Evolutionary conservation across 2,329 filamentous ascomycete species (phyloP).

Genomic region (Elsinoe fawcettii): DNA sequence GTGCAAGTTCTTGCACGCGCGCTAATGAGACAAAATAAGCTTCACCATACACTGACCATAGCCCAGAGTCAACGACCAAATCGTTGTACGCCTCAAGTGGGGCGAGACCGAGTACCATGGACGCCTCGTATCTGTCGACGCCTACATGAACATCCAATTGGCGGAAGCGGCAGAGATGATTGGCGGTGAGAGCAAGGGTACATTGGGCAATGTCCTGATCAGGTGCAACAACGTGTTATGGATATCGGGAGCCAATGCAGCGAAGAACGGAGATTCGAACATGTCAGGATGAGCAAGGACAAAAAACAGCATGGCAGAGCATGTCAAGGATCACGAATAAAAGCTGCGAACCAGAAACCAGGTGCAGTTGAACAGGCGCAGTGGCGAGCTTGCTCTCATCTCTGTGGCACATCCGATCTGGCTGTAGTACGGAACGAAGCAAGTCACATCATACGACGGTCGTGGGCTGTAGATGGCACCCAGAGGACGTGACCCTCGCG

Average conservation of each 20-base stretch:
- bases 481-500: no score
- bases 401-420: no score
- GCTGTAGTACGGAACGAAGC: no score
- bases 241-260: constrained; percentile 50
- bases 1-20: background rate
- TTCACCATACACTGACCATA: background rate
- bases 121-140: constrained; percentile 83
- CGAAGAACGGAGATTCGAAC: constrained; percentile 15
- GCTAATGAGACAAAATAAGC: background rate
- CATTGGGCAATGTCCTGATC: constrained; percentile 85
- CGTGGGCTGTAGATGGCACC: no score
- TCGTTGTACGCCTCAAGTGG: constrained; percentile 94
- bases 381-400: no score
- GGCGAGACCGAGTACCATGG: constrained; percentile 97
- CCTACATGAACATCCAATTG: constrained; percentile 98
- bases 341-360: background rate
- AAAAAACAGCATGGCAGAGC: background rate
- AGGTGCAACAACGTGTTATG: constrained; percentile 96
- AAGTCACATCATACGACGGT: no score
- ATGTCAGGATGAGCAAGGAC: constrained; percentile 14
- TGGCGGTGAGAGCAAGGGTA: constrained; percentile 74
- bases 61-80: constrained; percentile 73
- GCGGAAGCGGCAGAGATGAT: constrained; percentile 87
- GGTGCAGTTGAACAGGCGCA: background rate
- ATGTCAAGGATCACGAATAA: background rate